Conservation (phyloP, 2,329 filamentous ascomycete species). For the Aspergillus texensis region DNA sequence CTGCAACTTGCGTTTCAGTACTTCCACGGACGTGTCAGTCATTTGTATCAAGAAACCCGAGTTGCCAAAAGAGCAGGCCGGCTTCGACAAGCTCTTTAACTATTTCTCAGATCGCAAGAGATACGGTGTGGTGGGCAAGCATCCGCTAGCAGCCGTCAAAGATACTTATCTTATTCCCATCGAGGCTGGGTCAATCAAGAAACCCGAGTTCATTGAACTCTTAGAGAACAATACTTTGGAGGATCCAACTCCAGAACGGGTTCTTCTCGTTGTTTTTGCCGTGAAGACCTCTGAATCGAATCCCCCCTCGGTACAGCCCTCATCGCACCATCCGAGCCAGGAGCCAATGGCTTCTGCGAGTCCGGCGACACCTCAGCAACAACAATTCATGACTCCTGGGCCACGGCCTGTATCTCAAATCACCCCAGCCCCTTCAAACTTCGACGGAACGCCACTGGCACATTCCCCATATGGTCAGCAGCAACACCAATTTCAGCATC, state of each 20-base stretch:
- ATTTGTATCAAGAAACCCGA: constrained; percentile 69
- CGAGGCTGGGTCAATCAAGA: constrained; percentile 64
- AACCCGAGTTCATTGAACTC: constrained; percentile 86
- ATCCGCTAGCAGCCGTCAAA: constrained; percentile 72
- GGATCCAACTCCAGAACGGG: constrained; percentile 68
- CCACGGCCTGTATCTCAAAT: constrained; percentile 22
- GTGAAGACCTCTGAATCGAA: constrained; percentile 64
- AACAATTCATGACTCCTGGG: constrained; percentile 28
- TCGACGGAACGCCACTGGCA: constrained; percentile 17
- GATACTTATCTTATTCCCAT: constrained; percentile 92
- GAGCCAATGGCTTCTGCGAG: constrained; percentile 38
- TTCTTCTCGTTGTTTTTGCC: constrained; percentile 83
- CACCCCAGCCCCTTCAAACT: constrained; percentile 27
- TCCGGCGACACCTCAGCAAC: constrained; percentile 35
- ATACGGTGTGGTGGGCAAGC: constrained; percentile 85
- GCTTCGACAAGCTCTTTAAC: constrained; percentile 77
- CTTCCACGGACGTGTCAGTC: constrained; percentile 80
- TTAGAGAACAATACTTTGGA: constrained; percentile 84
- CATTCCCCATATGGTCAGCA: constrained; percentile 24
- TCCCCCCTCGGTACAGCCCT: constrained; percentile 42
- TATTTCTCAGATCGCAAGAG: constrained; percentile 83
- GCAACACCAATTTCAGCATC: constrained; percentile 17
- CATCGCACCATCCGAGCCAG: constrained; percentile 42
- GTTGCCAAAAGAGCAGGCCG: constrained; percentile 57
- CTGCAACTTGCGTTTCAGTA: constrained; percentile 79